A percentile compares a stretch with the other conserved stretches of the same genome.
Conservation (phyloP, 2,329 filamentous ascomycete species). For the Colletotrichum sp. region DNA sequence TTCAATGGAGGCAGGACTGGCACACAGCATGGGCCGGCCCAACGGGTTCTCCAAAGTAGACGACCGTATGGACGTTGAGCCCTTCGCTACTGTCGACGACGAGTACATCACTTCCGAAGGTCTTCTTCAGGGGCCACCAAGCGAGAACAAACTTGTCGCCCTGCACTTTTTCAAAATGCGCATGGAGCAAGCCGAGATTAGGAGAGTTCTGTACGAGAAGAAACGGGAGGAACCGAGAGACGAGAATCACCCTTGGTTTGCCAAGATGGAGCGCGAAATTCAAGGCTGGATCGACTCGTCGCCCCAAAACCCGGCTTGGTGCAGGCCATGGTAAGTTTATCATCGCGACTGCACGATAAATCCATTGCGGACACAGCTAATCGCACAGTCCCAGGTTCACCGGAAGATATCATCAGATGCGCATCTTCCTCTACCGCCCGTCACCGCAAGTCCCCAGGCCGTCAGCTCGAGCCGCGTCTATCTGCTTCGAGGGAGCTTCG, state of each 20-base stretch:
- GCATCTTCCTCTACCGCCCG: conserved; percentile 86
- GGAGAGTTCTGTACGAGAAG: conserved; percentile 83
- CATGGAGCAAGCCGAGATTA: conserved; percentile 84
- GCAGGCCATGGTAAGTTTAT: conserved; percentile 75
- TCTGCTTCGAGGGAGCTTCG: conserved; percentile 82
- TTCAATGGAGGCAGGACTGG: conserved; percentile 87
- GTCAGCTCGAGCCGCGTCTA: conserved; percentile 75
- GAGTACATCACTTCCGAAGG: conserved; percentile 80
- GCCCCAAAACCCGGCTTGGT: conserved; percentile 73
- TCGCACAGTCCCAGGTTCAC: conserved; percentile 56
- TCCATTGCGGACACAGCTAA: not conserved
- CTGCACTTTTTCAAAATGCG: conserved; percentile 96
- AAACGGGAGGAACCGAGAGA: conserved; percentile 78
- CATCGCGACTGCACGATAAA: not conserved
- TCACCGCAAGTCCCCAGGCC: conserved; percentile 92
- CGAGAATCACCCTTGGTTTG: conserved; percentile 88
- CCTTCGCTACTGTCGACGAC: conserved; percentile 84
- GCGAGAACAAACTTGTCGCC: conserved; percentile 84
- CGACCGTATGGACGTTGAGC: conserved; percentile 84
- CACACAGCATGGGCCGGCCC: conserved; percentile 86
- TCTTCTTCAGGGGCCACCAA: conserved; percentile 73
- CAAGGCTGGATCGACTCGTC: conserved; percentile 79
- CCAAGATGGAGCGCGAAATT: conserved; percentile 78
- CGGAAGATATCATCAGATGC: conserved; percentile 81
- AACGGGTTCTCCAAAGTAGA: conserved; percentile 82